Conservation (phyloP, 768 basidiomycete species). For the Termitomyces sp. region DNA sequence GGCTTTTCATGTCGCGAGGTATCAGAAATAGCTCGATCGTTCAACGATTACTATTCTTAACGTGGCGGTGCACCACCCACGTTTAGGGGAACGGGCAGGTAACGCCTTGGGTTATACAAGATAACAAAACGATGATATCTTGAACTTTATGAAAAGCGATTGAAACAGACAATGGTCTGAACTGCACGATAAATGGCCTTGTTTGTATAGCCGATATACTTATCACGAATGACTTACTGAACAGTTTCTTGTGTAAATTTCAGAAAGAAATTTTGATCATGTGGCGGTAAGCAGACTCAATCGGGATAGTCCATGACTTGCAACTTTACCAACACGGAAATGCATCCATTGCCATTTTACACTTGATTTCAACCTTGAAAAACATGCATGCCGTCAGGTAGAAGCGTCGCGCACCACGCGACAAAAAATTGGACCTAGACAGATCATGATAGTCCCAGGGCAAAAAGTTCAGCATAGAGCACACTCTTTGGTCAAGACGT, state of each 20-base stretch:
- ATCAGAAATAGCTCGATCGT: slow-evolving; percentile 1
- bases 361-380: slow-evolving; percentile 77
- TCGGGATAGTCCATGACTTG: slow-evolving; percentile 72
- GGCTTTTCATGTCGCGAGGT: background rate
- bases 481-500: background rate
- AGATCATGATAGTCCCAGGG: slow-evolving; percentile 28
- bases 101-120: background rate
- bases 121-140: background rate
- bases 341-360: slow-evolving; percentile 89
- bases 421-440: slow-evolving; percentile 64
- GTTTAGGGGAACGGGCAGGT: background rate
- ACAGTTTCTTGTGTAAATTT: background rate
- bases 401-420: background rate
- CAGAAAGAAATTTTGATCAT: too few relatives aligned
- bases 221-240: background rate
- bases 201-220: background rate
- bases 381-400: background rate
- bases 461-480: background rate
- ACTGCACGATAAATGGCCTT: background rate
- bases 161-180: background rate
- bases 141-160: background rate
- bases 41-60: background rate
- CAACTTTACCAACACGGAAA: slow-evolving; percentile 71
- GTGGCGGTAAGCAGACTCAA: background rate
- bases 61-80: background rate